Conservation (phyloP, 2,329 filamentous ascomycete species). For the Aspergillus tubingensis region DNA sequence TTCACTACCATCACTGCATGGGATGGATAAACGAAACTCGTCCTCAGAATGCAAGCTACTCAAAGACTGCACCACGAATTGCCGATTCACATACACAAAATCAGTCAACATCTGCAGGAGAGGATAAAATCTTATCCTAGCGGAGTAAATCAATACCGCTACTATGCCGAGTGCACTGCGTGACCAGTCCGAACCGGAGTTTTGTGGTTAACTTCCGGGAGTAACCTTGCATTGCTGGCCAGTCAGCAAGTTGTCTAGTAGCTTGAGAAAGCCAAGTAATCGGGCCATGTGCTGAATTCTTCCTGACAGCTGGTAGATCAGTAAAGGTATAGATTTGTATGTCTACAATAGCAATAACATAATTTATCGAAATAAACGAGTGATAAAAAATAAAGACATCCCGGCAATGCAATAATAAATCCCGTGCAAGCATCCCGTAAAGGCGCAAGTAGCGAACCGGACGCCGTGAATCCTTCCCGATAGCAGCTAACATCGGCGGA, state of each 20-base stretch:
- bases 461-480: neutral
- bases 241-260: too few relatives aligned
- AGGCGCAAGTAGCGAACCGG: neutral
- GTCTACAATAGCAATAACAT: too few relatives aligned
- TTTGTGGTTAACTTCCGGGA: neutral
- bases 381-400: neutral
- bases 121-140: conserved; percentile 24
- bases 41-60: neutral
- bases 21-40: neutral
- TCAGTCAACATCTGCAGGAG: conserved; percentile 17
- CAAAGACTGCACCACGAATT: neutral
- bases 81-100: conserved; percentile 1
- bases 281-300: neutral
- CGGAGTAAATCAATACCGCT: conserved; percentile 14
- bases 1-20: too few relatives aligned
- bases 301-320: too few relatives aligned
- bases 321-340: too few relatives aligned
- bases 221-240: neutral
- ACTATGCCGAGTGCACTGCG: neutral
- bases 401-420: neutral
- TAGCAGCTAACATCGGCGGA: neutral
- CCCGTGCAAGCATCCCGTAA: neutral
- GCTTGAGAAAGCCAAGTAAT: too few relatives aligned
- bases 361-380: too few relatives aligned
- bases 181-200: neutral